These are phyloP conservation scores for Hyphopichia pseudoburtonii DNA, from an alignment of 1,139 yeast species.

Conservation along the genomic window DNA sequence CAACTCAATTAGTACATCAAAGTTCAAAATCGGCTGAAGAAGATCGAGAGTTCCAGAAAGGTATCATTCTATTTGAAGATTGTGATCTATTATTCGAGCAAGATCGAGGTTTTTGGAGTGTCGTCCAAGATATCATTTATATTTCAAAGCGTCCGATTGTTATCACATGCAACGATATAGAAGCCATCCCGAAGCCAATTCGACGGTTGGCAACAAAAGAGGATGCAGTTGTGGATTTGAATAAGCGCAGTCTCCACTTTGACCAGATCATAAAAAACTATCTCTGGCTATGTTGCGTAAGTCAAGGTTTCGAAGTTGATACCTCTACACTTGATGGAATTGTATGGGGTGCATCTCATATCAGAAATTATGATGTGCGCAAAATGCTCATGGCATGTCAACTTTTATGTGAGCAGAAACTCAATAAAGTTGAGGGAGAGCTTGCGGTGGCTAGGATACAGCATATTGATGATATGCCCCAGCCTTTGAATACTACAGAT, in stretches of 20 bases:
- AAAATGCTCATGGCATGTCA: constrained; percentile 57
- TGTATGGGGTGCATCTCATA: constrained; percentile 6
- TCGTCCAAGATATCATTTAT: constrained; percentile 61
- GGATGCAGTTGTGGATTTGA: constrained; percentile 32
- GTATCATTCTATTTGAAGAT: constrained; percentile 79
- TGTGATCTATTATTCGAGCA: constrained; percentile 80
- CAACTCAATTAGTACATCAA: constrained; percentile 75
- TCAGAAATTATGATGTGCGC: constrained; percentile 49
- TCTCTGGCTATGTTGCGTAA: constrained; percentile 41
- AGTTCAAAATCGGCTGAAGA: constrained; percentile 11
- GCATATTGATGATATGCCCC: background rate
- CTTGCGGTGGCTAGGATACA: background rate
- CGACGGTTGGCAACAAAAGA: constrained; percentile 47
- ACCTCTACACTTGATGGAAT: constrained; percentile 30
- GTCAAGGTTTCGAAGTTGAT: constrained; percentile 38
- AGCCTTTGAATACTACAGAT: background rate
- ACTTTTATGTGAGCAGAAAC: constrained; percentile 40
- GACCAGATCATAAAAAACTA: constrained; percentile 27
- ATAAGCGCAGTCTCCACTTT: constrained; percentile 17
- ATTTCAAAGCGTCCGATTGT: constrained; percentile 79
- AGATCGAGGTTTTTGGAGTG: constrained; percentile 79
- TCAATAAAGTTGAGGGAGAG: background rate
- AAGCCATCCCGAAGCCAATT: constrained; percentile 54
- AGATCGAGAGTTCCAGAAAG: constrained; percentile 50
- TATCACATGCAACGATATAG: constrained; percentile 64